These are phyloP conservation scores for Macadamia tetraphylla DNA, from an alignment of 164 flowering plant genomes.

Conservation along the genomic window DNA sequence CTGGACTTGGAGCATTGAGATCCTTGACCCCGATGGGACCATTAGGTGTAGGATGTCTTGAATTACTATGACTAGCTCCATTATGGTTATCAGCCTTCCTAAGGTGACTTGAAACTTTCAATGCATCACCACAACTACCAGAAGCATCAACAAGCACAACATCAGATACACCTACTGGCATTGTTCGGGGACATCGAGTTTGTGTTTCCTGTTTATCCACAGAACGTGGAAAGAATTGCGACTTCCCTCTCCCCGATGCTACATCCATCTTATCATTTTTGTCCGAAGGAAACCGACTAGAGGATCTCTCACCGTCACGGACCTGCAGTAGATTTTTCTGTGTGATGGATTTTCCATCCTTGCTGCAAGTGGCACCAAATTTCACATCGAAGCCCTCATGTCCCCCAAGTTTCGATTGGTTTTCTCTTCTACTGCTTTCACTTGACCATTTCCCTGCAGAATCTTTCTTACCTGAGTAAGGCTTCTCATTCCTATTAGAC, in stretches of 20 bases:
- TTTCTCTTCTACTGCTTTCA: conserved; percentile 35
- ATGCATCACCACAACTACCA: conserved; percentile 26
- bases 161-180: conserved; percentile 26
- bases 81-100: conserved; percentile 41
- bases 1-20: conserved; percentile 59
- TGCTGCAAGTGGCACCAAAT: conserved; percentile 16
- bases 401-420: conserved; percentile 21
- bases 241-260: conserved; percentile 30
- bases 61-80: conserved; percentile 25
- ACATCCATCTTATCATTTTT: conserved; percentile 32
- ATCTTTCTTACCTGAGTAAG: conserved; percentile 32
- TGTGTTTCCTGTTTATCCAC: conserved; percentile 31
- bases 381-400: conserved; percentile 33
- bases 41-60: conserved; percentile 40
- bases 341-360: conserved; percentile 21
- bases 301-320: conserved; percentile 34
- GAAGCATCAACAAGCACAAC: conserved; percentile 24
- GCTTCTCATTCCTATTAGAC: conserved; percentile 31
- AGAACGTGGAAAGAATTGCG: conserved; percentile 29
- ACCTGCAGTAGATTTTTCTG: conserved; percentile 23
- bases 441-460: conserved; percentile 24
- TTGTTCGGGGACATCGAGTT: conserved; percentile 16
- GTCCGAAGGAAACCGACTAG: conserved; percentile 26
- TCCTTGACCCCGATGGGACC: conserved; percentile 34
- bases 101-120: conserved; percentile 31